Base-by-base conservation (phyloP, 2,329 filamentous ascomycete genomes). In the Diplodia sapinea region DNA sequence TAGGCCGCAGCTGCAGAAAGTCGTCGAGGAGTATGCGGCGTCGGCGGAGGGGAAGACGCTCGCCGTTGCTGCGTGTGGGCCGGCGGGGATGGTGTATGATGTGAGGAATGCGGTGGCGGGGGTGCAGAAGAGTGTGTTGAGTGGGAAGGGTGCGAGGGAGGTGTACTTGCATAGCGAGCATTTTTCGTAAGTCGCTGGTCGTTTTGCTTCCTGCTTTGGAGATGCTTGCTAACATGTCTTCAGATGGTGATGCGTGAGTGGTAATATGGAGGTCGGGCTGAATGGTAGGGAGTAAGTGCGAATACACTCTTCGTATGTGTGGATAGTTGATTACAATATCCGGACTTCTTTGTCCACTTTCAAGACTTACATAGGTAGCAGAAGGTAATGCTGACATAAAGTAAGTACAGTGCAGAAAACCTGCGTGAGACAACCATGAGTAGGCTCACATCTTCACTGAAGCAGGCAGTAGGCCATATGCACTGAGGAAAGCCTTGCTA, bases 141-240 rank as follows among this genome's bases (percentile, higher is more conserved):
- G 20, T 12, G 40, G 43, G 13, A 33, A 43, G 33, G 65, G 47
- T 1, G 55, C 55, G 26, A n/a, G 59, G n/a, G 68, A 70, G 59
- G 69, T 70, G 4, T 70, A 67, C 31, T n/a, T 70, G 26, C 69
- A 70, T 50, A 67, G 47, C 13, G 69, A 70, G 40, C 62, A 64
- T 47, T 70, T 70, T 52, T 54, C 57, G 68, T 69, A 40, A 69
- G 69, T 68, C 23, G 23, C 23, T 26, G n/a, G 12, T 3, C 29
- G 3, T 23, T 8, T 3, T 56, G 2, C 1, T 12, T 17, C 2
- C 4, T 8, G 20, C 26, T 6, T 9, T 26, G 20, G 2, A 26
- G 8, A 20, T 15, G n/a, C 9, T 51, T 38, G 55, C 55, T 57
- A 4, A 57, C 36, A 9, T 20, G 12, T 3, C 2, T 36, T 23